These are phyloP conservation scores for Alisma plantagoaquatica DNA, from an alignment of 106 monocot genomes.

Conservation along the genomic window DNA sequence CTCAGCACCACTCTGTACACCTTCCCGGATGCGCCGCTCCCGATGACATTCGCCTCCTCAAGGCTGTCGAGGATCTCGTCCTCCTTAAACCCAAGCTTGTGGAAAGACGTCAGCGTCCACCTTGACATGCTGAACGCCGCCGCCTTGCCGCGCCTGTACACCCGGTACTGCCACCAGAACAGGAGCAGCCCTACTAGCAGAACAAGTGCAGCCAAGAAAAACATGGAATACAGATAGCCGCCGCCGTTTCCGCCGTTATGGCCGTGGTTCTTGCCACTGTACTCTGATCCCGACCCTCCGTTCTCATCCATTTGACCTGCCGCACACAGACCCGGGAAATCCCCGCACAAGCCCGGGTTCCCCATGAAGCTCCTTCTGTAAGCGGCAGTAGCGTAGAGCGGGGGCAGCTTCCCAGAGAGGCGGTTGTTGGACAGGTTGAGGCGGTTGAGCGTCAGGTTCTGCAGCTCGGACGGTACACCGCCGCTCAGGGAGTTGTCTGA, in stretches of 20 bases:
- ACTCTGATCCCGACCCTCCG: no score
- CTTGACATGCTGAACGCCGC: constrained; percentile 4
- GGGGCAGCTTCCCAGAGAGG: constrained; percentile 38
- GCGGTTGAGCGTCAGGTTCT: constrained; percentile 39
- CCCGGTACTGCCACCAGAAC: constrained; percentile 45
- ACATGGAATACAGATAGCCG: constrained; percentile 25
- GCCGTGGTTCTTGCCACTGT: not conserved
- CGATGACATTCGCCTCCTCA: constrained; percentile 30
- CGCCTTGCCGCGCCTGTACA: constrained; percentile 6
- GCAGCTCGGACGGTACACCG: constrained; percentile 34
- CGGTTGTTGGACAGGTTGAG: constrained; percentile 52
- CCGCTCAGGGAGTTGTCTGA: constrained; percentile 42
- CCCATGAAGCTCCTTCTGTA: constrained; percentile 36
- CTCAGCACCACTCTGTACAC: constrained; percentile 30
- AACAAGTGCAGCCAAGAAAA: constrained; percentile 26
- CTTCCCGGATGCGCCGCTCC: constrained; percentile 26
- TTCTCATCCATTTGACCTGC: no score
- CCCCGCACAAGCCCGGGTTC: constrained; percentile 43
- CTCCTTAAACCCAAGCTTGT: constrained; percentile 27
- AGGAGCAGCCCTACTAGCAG: constrained; percentile 32
- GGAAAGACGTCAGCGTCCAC: constrained; percentile 27
- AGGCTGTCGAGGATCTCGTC: constrained; percentile 21
- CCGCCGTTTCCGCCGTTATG: constrained; percentile 11
- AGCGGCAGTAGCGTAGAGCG: constrained; percentile 13
- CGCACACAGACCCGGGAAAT: constrained; percentile 29